Conservation (phyloP, 2,329 filamentous ascomycete genomes). For the Fusarium pseudocircinatum region DNA sequence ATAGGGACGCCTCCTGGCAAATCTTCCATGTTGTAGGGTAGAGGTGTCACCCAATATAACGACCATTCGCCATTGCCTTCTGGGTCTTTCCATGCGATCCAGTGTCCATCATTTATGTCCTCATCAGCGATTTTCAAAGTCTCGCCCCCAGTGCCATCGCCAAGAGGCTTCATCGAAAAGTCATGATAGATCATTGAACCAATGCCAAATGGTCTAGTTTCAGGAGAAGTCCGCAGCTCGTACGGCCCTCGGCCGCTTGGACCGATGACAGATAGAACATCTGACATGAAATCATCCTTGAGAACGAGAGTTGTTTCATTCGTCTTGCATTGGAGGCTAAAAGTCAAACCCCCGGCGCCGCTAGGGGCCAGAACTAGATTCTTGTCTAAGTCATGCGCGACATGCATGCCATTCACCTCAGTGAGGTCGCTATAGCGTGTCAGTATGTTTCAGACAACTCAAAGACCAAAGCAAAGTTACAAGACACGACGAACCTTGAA, state of each 20-base stretch:
- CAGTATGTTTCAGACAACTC: neutral
- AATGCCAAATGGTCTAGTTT: neutral
- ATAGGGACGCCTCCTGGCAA: neutral
- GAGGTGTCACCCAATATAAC: neutral
- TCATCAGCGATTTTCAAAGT: neutral
- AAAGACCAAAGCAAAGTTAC: rapidly evolving
- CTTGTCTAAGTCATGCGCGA: neutral
- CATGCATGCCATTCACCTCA: neutral
- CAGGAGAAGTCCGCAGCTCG: neutral
- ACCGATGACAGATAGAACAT: neutral
- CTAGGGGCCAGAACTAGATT: neutral
- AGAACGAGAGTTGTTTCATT: neutral
- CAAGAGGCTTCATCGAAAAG: neutral
- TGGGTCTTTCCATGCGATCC: neutral
- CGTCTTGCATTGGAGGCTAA: neutral
- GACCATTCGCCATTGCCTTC: neutral
- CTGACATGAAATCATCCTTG: neutral
- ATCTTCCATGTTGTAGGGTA: rapidly evolving
- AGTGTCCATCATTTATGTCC: neutral
- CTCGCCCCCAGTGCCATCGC: rapidly evolving
- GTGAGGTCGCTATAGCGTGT: neutral
- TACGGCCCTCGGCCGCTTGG: neutral
- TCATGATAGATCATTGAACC: neutral
- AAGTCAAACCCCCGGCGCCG: rapidly evolving
- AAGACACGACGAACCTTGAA: neutral